Evolutionary conservation across 768 basidiomycete species (phyloP), one percentile per base, ranked within the genome.

Genomic region (Boletus coccyginus): DNA sequence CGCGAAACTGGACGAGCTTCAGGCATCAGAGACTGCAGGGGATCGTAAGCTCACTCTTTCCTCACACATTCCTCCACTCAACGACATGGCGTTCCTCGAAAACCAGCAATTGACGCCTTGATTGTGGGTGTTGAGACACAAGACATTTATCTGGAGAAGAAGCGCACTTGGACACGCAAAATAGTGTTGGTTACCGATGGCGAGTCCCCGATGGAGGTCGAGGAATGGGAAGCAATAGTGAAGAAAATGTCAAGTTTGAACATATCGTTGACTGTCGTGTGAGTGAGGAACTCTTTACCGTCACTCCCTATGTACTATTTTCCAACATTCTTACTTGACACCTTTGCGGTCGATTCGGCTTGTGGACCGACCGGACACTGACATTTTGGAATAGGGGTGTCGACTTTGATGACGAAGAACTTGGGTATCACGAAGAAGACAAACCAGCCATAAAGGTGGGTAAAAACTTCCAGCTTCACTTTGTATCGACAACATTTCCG

Each of bases 91-190:
- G 1, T 29, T 13, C 24, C 27, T 13, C 17, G 9, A 52, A 58
- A 43, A 49, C 7, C 63, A 90, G 94, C 92, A 3, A 80, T 97
- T 53, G 93, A 95, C 62, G 94, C 87, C 7, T 71, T 98, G 32
- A 87, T 97, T 58, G 92, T 97, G 10, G 92, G 81, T 3, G 80
- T 93, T 49, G 87, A 96, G 69, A 88, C 90, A 3, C 88, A 98
- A 64, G 78, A 81, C 35, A 64, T 72, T 1, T 82, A 90, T 64
- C 77, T 94, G 36, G 77, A 69, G 32, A 83, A 73, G 21, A 97
- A 92, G 72, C 83, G 81, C 63, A 83, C 86, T 1, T 96, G 92
- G 92, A 90, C 88, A 2, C 82, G 92, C 50, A 94, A 89, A 73
- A 76, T 96, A 3, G 78, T 89, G 38, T 64, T 98, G 16, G 69